phyloP scores from a whole-genome alignment of 2,329 filamentous ascomycete genomes.

The Fusarium siculi region DNA sequence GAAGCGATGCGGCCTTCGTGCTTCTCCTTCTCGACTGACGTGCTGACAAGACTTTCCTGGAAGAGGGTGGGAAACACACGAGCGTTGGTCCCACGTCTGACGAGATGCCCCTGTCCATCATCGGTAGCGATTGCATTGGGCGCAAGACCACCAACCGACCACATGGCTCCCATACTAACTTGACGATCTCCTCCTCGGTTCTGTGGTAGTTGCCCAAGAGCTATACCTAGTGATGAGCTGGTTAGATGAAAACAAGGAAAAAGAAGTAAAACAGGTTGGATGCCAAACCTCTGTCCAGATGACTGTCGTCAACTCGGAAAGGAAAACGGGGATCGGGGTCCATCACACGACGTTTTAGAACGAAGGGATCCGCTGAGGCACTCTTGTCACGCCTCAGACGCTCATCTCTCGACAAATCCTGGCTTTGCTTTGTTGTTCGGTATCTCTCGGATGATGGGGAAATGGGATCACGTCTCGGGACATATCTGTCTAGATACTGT shows the following conservation, averaged over 20 bases:
- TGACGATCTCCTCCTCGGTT: slow-evolving; percentile 52
- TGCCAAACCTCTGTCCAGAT: slow-evolving; percentile 26
- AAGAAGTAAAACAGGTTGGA: neutral
- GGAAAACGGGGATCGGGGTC: slow-evolving; percentile 21
- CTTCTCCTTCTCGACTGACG: slow-evolving; percentile 71
- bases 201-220: slow-evolving; percentile 41
- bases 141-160: slow-evolving; percentile 79
- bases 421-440: slow-evolving; percentile 55
- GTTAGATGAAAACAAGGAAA: slow-evolving; percentile 3
- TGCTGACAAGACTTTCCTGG: slow-evolving; percentile 51
- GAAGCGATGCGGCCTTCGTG: slow-evolving; percentile 81
- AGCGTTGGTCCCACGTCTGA: slow-evolving; percentile 79
- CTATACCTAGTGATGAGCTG: slow-evolving; percentile 32
- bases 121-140: slow-evolving; percentile 65
- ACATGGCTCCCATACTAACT: slow-evolving; percentile 76
- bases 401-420: slow-evolving; percentile 57
- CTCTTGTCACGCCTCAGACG: slow-evolving; percentile 56
- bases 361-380: slow-evolving; percentile 56
- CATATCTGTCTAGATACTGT: slow-evolving; percentile 59
- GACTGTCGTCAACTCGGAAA: slow-evolving; percentile 26
- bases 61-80: slow-evolving; percentile 69
- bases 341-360: slow-evolving; percentile 43
- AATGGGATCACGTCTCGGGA: slow-evolving; percentile 55
- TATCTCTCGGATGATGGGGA: slow-evolving; percentile 57
- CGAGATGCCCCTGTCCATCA: slow-evolving; percentile 70